Evolutionary conservation across 2,329 filamentous ascomycete genomes (phyloP).

Genomic region (Pezicula neosporulosa): DNA sequence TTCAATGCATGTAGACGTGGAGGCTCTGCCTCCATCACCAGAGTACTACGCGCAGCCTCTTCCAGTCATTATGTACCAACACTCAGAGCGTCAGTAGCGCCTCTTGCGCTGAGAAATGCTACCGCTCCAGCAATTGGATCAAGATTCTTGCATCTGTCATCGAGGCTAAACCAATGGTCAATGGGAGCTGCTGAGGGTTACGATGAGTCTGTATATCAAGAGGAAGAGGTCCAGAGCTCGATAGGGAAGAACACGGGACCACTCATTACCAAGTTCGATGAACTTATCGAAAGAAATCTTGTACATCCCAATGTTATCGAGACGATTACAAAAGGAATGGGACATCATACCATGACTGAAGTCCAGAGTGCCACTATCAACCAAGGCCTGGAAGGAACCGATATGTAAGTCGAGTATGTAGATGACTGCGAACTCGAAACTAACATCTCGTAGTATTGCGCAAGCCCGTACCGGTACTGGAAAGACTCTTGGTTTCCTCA

Average conservation of each 20-base stretch:
- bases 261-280: slow-evolving; percentile 25
- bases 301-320: slow-evolving; percentile 27
- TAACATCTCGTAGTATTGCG: slow-evolving; percentile 60
- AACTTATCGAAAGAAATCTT: slow-evolving; percentile 24
- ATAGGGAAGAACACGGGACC: background rate
- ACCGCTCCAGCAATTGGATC: slow-evolving; percentile 13
- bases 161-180: slow-evolving; percentile 12
- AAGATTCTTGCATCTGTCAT: slow-evolving; percentile 24
- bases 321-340: slow-evolving; percentile 68
- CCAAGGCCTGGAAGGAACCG: slow-evolving; percentile 64
- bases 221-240: background rate
- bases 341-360: slow-evolving; percentile 81
- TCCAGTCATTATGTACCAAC: slow-evolving; percentile 20
- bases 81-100: slow-evolving; percentile 20
- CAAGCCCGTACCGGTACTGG: slow-evolving; percentile 97
- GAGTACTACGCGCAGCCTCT: slow-evolving; percentile 19
- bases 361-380: slow-evolving; percentile 85
- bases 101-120: slow-evolving; percentile 12
- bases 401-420: slow-evolving; percentile 25
- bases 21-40: slow-evolving; percentile 28
- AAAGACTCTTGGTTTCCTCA: slow-evolving; percentile 90
- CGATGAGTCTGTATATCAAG: slow-evolving; percentile 1
- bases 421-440: background rate
- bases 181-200: slow-evolving; percentile 8
- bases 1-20: slow-evolving; percentile 26